Base-by-base conservation (phyloP, 768 basidiomycete genomes). In the Phylloporus sp. region DNA sequence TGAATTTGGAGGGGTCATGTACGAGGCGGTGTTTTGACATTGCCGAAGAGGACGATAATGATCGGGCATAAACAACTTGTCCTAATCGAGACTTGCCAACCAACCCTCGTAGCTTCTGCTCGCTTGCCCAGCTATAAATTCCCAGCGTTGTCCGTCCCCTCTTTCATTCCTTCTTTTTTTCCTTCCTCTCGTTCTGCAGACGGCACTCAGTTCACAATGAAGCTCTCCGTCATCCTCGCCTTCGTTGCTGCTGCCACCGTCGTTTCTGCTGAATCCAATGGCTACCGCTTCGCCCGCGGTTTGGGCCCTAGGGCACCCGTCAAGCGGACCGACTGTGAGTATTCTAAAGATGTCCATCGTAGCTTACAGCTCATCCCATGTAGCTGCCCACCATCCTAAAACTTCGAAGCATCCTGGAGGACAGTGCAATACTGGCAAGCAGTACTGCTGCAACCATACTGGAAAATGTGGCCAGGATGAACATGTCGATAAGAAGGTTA, bases 201-300 rank as follows among this genome's bases (percentile, higher is more conserved):
- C 52, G 13, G 31, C 28, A 31, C 16, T 10, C 28, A 24, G 47
- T 24, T 8, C 48, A 64, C 41, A 46, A 69, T 69, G 68, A 69
- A 63, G 61, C 60, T 70, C 59, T 29, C 63, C 27, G 42, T 51
- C 22, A 44, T 63, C 47, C 55, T 77, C 55, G 64, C 76, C 45
- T 55, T 79, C 49, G 61, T 71, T 41, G 69, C 72, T 22, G 65
- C 69, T 12, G 73, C 68, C 34, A 65, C 73, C 34, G 49, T 64
- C 9, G 72, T 71, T 55, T 72, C 70, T n/a, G 69, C 70, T 12
- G 76, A 78, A 47, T 77, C 78, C 43, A 84, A 84, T 47, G 81
- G 75, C 0, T 53, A 74, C 12, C 79, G 82, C 32, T 53, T 84
- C 39, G 77, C 79, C 49, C 79, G 78, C 18, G 81, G 82, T 11